Conservation (phyloP, 1,284 basidiomycete species). For the Cryptococcus floricola region DNA sequence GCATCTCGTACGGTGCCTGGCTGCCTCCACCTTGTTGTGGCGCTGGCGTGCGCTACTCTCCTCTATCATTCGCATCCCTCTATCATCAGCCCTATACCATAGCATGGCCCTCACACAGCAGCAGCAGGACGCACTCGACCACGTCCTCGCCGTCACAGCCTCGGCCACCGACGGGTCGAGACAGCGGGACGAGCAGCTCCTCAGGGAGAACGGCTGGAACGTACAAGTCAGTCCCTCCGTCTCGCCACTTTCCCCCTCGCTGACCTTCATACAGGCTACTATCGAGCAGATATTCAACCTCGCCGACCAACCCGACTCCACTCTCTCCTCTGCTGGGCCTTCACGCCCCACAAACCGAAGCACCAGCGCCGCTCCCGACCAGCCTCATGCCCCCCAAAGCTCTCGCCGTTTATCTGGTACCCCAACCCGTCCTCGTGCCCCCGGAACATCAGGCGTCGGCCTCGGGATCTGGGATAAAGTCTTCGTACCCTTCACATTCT, state of each 20-base stretch:
- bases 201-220: conserved; percentile 46
- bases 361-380: neutral
- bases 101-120: conserved; percentile 28
- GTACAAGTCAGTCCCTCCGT: conserved; percentile 33
- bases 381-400: conserved; percentile 9
- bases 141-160: conserved; percentile 46
- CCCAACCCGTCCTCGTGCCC: neutral
- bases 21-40: too few species aligned
- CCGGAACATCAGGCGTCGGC: conserved; percentile 13
- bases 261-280: conserved; percentile 18
- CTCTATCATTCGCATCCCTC: too few species aligned
- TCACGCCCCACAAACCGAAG: conserved; percentile 9
- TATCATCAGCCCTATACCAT: neutral
- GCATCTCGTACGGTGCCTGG: too few species aligned
- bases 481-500: conserved; percentile 33
- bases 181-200: conserved; percentile 40
- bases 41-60: too few species aligned
- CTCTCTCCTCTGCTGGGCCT: neutral
- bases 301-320: neutral
- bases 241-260: neutral
- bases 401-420: conserved; percentile 18
- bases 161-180: conserved; percentile 32
- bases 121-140: conserved; percentile 39
- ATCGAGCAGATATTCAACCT: conserved; percentile 36
- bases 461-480: conserved; percentile 35